Percentiles rank a stretch among this genome's conserved stretches.
These are phyloP conservation scores for Leccinum fibrillosum DNA, from an alignment of 768 basidiomycete genomes.

Conservation along the genomic window DNA sequence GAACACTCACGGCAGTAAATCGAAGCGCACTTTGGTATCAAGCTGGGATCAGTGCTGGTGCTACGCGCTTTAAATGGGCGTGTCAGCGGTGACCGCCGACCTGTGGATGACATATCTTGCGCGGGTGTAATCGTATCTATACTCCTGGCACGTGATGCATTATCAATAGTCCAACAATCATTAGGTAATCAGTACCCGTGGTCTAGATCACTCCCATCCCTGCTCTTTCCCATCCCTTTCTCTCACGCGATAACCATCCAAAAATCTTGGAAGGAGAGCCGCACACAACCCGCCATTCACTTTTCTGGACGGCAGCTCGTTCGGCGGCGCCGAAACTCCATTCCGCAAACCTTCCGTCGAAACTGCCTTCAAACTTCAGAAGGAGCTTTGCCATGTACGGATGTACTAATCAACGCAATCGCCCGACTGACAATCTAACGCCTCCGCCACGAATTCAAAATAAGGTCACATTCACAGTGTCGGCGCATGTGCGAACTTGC, in stretches of 20 bases:
- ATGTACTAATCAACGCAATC: background rate
- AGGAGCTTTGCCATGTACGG: constrained; percentile 56
- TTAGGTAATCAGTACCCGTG: background rate
- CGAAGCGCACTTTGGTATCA: background rate
- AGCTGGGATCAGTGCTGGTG: background rate
- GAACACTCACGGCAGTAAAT: background rate
- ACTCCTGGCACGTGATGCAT: background rate
- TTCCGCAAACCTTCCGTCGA: constrained; percentile 58
- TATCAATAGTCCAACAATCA: background rate
- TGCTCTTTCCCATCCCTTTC: constrained; percentile 7
- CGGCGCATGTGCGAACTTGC: constrained; percentile 33
- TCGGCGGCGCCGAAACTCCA: constrained; percentile 76
- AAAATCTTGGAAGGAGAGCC: constrained; percentile 67
- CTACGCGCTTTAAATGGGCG: background rate
- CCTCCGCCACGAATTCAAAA: constrained; percentile 6
- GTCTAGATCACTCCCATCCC: constrained; percentile 1
- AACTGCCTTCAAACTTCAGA: constrained; percentile 37
- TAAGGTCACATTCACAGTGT: background rate
- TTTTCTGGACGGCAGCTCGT: constrained; percentile 68
- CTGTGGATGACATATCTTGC: background rate
- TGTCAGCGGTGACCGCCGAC: background rate
- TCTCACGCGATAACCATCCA: constrained; percentile 25
- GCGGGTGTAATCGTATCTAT: background rate
- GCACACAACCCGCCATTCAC: constrained; percentile 60
- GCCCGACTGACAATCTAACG: background rate